A percentile compares a stretch with the other conserved stretches of the same genome.
These are phyloP conservation scores for Solanum gandarillasii DNA, from an alignment of 257 asterid genomes.

Conservation along the genomic window DNA sequence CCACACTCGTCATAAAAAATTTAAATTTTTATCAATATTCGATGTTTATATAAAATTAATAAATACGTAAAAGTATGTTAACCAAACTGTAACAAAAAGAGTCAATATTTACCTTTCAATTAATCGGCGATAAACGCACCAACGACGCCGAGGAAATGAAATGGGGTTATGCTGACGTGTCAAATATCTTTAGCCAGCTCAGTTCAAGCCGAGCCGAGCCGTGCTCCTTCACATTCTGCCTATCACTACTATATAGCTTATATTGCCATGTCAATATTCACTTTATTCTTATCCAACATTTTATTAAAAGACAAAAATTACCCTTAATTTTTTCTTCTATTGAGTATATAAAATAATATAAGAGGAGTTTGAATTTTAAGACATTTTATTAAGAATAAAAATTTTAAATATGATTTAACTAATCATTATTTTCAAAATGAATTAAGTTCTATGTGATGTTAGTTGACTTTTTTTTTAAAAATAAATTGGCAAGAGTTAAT, in stretches of 20 bases:
- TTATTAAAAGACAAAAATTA: not conserved
- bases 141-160: not conserved
- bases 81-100: not conserved
- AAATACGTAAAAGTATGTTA: not conserved
- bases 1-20: not conserved
- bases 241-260: not conserved
- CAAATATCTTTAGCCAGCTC: not conserved
- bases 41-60: not conserved
- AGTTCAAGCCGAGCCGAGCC: not conserved
- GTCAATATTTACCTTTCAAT: not conserved
- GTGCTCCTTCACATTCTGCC: not conserved
- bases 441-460: not conserved
- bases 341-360: not conserved
- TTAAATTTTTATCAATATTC: not conserved
- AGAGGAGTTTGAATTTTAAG: not conserved
- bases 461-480: not conserved
- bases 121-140: not conserved
- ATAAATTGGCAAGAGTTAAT: not conserved
- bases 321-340: not conserved
- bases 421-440: not conserved
- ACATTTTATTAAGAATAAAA: not conserved
- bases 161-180: not conserved
- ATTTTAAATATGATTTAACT: not conserved
- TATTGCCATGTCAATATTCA: not conserved
- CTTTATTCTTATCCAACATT: not conserved